phyloP scores from a whole-genome alignment of 176 grass and related monocot genomes.

The Paspalum notatum region DNA sequence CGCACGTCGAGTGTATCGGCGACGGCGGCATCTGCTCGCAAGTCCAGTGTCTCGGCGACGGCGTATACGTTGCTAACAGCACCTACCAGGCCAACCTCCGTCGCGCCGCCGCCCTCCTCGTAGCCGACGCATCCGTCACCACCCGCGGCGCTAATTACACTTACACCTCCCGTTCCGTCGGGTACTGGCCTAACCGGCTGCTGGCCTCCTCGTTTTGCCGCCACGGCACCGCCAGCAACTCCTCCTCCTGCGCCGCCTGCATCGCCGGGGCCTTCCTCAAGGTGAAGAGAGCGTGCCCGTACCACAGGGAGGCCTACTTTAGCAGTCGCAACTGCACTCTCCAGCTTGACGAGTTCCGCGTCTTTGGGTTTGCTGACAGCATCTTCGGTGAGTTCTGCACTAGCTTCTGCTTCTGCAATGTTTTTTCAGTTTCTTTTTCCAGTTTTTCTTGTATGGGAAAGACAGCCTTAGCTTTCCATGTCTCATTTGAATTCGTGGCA shows the following conservation, averaged over 20 bases:
- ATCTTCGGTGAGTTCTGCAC: conserved; percentile 8
- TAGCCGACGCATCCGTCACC: not conserved
- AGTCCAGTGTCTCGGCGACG: not conserved
- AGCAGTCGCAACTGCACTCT: conserved; percentile 7
- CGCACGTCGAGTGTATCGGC: no score
- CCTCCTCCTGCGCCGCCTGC: conserved; percentile 10
- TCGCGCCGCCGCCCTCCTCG: conserved; percentile 17
- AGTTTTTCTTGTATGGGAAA: not conserved
- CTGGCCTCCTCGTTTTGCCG: not conserved
- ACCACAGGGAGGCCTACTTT: not conserved
- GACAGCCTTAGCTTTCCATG: not conserved
- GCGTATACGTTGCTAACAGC: conserved; percentile 23
- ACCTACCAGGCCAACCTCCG: conserved; percentile 43
- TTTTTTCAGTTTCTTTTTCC: not conserved
- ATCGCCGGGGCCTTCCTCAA: conserved; percentile 28
- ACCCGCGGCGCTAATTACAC: not conserved
- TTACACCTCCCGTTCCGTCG: not conserved
- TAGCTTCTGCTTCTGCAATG: not conserved
- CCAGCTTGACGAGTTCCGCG: not conserved
- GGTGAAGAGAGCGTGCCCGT: conserved; percentile 12
- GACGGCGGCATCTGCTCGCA: no score
- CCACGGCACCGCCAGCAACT: not conserved
- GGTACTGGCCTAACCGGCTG: conserved; percentile 21
- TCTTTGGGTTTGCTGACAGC: not conserved
- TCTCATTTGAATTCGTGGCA: not conserved